These are phyloP conservation scores for Bimuria novae-zelandiae DNA, from an alignment of 2,329 filamentous ascomycete species.

Conservation along the genomic window DNA sequence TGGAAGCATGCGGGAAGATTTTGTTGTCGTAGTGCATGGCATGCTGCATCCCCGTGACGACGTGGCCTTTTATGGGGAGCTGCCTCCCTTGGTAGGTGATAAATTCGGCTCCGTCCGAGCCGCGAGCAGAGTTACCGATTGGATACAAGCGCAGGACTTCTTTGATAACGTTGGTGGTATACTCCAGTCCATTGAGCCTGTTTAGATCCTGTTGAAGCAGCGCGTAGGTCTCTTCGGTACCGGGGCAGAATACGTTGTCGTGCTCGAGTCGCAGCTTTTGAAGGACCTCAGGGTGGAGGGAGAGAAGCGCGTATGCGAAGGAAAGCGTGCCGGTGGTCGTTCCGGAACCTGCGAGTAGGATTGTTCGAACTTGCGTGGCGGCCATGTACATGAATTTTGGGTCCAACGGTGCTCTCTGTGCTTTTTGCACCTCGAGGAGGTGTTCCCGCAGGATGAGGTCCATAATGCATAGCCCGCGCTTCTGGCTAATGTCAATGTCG, in stretches of 20 bases:
- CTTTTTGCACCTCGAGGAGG: constrained; percentile 21
- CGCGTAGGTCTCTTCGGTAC: constrained; percentile 43
- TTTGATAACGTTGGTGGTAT: constrained; percentile 58
- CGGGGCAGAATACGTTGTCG: constrained; percentile 55
- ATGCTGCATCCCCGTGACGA: constrained; percentile 49
- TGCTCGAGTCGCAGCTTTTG: constrained; percentile 53
- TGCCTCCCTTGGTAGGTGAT: constrained; percentile 45
- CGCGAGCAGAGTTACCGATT: constrained; percentile 53
- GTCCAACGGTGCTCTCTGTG: constrained; percentile 28
- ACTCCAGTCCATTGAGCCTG: constrained; percentile 57
- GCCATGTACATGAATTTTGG: constrained; percentile 42
- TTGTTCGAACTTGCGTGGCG: constrained; percentile 37
- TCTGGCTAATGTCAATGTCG: constrained; percentile 41
- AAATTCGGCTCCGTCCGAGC: constrained; percentile 45
- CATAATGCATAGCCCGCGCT: constrained; percentile 44
- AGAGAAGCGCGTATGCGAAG: constrained; percentile 38
- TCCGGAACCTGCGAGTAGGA: constrained; percentile 51
- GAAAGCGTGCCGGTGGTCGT: constrained; percentile 46
- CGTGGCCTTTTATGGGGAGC: constrained; percentile 51
- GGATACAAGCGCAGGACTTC: constrained; percentile 60
- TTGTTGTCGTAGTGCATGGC: constrained; percentile 40
- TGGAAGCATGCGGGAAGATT: constrained; percentile 30
- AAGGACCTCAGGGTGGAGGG: constrained; percentile 31
- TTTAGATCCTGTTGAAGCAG: constrained; percentile 50
- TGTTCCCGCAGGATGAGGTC: constrained; percentile 39